A percentile compares a stretch with the other conserved stretches of the same genome.
phyloP scores from a whole-genome alignment of 768 basidiomycete genomes.

The Tylopilus balloui region DNA sequence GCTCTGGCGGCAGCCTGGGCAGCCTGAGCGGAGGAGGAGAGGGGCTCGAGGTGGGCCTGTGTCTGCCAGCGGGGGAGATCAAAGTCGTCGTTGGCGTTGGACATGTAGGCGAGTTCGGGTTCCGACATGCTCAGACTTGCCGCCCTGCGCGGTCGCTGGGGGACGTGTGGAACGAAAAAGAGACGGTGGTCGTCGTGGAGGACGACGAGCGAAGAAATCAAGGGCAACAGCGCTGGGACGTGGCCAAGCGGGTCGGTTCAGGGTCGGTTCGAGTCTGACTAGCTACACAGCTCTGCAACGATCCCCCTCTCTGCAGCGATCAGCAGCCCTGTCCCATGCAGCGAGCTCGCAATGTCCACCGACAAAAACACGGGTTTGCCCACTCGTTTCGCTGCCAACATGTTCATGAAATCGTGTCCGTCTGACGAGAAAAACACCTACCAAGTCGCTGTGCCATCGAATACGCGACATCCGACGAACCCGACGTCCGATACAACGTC shows the following conservation, averaged over 20 bases:
- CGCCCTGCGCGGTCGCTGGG: neutral
- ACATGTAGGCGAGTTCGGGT: slow-evolving; percentile 71
- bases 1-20: slow-evolving; percentile 45
- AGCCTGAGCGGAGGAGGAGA: slow-evolving; percentile 58
- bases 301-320: slow-evolving; percentile 61
- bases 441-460: slow-evolving; percentile 80
- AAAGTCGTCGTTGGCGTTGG: slow-evolving; percentile 69
- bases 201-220: neutral
- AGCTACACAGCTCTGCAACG: slow-evolving; percentile 27
- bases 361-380: slow-evolving; percentile 69
- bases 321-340: slow-evolving; percentile 44
- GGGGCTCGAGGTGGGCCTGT: slow-evolving; percentile 40
- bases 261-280: slow-evolving; percentile 24
- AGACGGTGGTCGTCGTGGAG: neutral
- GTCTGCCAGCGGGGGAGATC: slow-evolving; percentile 60
- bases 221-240: too few relatives aligned
- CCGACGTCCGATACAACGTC: slow-evolving; percentile 56
- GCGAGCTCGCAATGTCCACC: slow-evolving; percentile 52
- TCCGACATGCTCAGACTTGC: slow-evolving; percentile 51
- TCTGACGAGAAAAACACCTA: slow-evolving; percentile 45
- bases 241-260: too few relatives aligned
- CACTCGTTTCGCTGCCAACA: slow-evolving; percentile 55
- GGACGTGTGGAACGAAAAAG: neutral
- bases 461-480: slow-evolving; percentile 53
- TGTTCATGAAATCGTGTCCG: too few relatives aligned